Base-by-base conservation (phyloP, 306 rosid species). In the Trifolium pratense region DNA sequence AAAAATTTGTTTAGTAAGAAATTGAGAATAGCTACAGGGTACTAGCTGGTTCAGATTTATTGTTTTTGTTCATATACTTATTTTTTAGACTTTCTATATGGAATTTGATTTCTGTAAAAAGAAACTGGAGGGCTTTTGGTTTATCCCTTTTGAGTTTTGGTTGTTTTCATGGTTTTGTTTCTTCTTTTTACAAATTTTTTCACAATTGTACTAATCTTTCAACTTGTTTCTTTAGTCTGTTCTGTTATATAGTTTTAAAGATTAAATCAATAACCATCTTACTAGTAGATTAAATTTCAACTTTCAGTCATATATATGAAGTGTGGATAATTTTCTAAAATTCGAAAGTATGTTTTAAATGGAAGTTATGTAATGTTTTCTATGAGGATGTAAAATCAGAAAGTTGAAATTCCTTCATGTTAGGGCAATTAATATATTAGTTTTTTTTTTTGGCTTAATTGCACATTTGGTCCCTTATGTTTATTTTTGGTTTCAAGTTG, bases 21-120 rank as follows among this genome's bases (percentile, higher is more conserved):
- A 48, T 32, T 48, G 69, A 59, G 80, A 74, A 48, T 64, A 52
- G 78, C 49, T 16, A 46, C 65, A 61, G 74, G 70, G 67, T 61
- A 43, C 75, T 0, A 51, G 63, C 62, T 61, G 55, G 67, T 77
- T 59, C 77, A 46, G 67, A 84, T 78, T 80, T 66, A 4, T 74
- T 78, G 25, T 70, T 81, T 76, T 78, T 81, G 83, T 84, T 66
- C 74, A 81, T 84, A 75, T 51, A 53, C 73, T 70, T 32, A 40
- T 70, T 73, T 74, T 77, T 64, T 77, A 80, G 60, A 57, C 64
- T 77, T 23, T 64, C 79, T 57, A 7, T 66, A 52, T 78, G 67
- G 76, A 73, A 80, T 81, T 81, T 58, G 52, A 78, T 84, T 80
- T 70, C 74, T 84, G 83, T 81, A 84, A 65, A 84, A 72, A 82